Conservation (phyloP, 129 eudicot genomes). For the Centaurea solstitialis region DNA sequence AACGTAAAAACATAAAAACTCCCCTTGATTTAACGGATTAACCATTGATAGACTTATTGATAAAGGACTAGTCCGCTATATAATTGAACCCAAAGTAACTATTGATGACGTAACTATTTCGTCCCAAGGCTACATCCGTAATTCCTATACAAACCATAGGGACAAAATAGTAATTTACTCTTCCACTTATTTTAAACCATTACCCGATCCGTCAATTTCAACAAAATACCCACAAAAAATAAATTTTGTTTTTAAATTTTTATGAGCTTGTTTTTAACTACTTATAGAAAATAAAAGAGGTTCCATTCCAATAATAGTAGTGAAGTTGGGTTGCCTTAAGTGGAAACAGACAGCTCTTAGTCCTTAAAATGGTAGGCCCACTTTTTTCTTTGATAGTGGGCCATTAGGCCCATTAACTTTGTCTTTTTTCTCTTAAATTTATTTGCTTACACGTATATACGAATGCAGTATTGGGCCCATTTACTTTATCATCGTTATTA, state of each 20-base stretch:
- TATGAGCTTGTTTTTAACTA: background rate
- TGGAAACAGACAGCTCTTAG: conserved; percentile 30
- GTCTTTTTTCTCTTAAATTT: conserved; percentile 19
- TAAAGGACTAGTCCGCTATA: no score
- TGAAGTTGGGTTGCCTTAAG: conserved; percentile 24
- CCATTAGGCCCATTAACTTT: conserved; percentile 30
- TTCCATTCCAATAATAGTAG: conserved; percentile 16
- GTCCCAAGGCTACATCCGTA: no score
- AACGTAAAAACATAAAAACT: no score
- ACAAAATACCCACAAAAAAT: background rate
- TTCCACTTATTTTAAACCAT: background rate
- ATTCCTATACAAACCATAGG: no score
- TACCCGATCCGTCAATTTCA: background rate
- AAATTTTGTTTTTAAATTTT: background rate
- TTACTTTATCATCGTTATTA: conserved; percentile 12
- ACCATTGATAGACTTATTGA: no score
- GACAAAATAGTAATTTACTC: no score
- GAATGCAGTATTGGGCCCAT: conserved; percentile 20
- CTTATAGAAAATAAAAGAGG: conserved; percentile 6
- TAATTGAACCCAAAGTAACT: no score
- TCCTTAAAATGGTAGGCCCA: conserved; percentile 28
- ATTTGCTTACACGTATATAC: background rate
- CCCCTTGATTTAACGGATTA: no score
- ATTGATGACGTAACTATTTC: no score
- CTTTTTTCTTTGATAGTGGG: conserved; percentile 12